These are phyloP conservation scores for Pleurozium schreberi DNA, from an alignment of 225 moss, liverwort and hornwort genomes.

Conservation along the genomic window DNA sequence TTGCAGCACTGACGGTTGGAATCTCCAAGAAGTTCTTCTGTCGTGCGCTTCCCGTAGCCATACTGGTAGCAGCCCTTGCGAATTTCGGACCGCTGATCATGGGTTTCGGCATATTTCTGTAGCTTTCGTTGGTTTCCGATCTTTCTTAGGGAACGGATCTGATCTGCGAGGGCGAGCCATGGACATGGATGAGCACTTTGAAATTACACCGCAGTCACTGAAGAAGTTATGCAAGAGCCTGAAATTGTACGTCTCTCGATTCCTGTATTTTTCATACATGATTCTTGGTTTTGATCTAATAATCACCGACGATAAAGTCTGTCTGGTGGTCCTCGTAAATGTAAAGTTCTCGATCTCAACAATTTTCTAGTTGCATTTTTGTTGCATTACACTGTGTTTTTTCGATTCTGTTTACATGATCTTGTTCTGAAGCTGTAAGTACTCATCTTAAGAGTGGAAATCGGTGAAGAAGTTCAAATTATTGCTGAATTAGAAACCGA, in stretches of 20 bases:
- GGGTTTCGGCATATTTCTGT: not conserved
- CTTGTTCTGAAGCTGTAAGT: not conserved
- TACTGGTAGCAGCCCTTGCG: not conserved
- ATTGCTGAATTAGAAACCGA: not conserved
- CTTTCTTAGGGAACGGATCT: not conserved
- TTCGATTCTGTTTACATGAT: too few species aligned
- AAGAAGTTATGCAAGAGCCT: constrained; percentile 28
- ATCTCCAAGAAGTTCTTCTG: not conserved
- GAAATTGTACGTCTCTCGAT: constrained; percentile 10
- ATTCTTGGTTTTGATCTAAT: not conserved
- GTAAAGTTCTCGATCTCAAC: not conserved
- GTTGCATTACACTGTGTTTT: not conserved
- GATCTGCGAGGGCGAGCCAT: not conserved
- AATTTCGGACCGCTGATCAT: not conserved
- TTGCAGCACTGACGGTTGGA: not conserved
- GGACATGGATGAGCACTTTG: constrained; percentile 16
- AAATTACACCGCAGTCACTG: constrained; percentile 22
- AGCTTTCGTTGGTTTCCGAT: not conserved
- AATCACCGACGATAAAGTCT: not conserved
- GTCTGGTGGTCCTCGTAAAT: not conserved
- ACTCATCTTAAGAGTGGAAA: not conserved
- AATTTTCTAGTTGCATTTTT: not conserved
- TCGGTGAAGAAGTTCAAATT: too few species aligned
- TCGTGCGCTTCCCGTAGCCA: not conserved
- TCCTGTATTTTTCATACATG: not conserved